Evolutionary conservation across 345 rosid genomes (phyloP), one percentile per base, ranked within the genome.

Genomic region (Durio zibethinus): DNA sequence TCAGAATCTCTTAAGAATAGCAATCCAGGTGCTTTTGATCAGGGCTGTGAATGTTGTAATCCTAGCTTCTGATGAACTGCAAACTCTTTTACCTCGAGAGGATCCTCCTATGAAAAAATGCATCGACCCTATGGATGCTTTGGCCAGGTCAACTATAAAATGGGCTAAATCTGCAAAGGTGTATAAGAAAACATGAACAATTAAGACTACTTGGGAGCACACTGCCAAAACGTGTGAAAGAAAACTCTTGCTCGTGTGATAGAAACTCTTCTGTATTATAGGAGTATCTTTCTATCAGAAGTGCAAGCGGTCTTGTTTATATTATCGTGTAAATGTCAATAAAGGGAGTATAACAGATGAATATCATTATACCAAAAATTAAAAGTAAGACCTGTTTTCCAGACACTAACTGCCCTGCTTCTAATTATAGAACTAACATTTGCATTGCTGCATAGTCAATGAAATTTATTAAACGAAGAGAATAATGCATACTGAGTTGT

Each of bases 101-200:
- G 95, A 91, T 81, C 93, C 91, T 81, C 87, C 88, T 73, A 80
- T 86, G 10, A 86, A 83, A 77, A 91, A 88, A 80, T 89, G 90
- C 2, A 81, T 83, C 12, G 86, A 89, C 63, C 95, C 95, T 50
- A 85, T 88, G 89, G 91, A 91, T 79, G 87, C 93, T 52, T 82
- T 91, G 40, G 92, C 86, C 62, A 89, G 88, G 42, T 81, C 88
- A 72, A 83, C 90, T 25, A 74, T 88, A 77, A 85, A 75, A 42
- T 91, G 92, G 91, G 88, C 91, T 59, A 82, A 67, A 76, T 66
- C 79, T 59, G 65, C 63, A 14, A 80, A 65, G 18, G 38, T 77
- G n/a, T 71, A 11, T n/a, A 59, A 31, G 78, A 74, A 65, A 52
- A 54, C 74, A 33, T 77, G 76, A 82, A 42, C n/a, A 11, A 21